Conservation (phyloP, 352 stramenopile species). For the Phytopythium boreale region DNA sequence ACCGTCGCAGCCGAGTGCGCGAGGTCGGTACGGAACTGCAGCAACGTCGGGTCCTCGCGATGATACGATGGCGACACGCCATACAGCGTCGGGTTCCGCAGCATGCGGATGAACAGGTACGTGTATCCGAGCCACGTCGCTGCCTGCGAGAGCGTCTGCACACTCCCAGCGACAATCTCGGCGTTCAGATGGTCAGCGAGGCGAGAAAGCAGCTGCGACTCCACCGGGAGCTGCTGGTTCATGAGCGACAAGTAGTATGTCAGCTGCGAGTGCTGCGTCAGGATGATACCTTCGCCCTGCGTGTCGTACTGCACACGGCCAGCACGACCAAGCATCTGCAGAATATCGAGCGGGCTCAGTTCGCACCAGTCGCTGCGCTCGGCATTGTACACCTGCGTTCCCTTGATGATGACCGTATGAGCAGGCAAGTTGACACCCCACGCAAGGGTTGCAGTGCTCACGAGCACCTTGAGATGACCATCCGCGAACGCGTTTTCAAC, state of each 20-base stretch:
- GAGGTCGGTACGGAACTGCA: conserved; percentile 95
- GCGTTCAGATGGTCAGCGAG: conserved; percentile 99
- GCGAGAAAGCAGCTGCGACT: conserved; percentile 96
- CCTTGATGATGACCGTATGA: conserved; percentile 99
- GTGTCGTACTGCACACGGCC: conserved; percentile 98
- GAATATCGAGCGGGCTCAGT: conserved; percentile 97
- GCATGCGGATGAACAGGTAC: conserved; percentile 99
- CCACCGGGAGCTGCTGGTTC: conserved; percentile 99
- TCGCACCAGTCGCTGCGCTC: conserved; percentile 98
- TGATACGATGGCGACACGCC: conserved; percentile 88
- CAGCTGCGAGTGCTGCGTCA: conserved; percentile 98
- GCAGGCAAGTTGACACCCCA: conserved; percentile 99
- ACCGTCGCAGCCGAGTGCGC: conserved; percentile 95
- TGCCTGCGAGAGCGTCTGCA: conserved; percentile 94
- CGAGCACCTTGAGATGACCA: conserved; percentile 96
- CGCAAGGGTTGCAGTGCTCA: conserved; percentile 98
- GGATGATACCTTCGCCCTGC: conserved; percentile 98
- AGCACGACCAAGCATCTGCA: conserved; percentile 99
- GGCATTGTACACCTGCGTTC: conserved; percentile 99
- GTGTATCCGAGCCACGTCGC: conserved; percentile 99
- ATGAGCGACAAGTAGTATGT: conserved; percentile 99
- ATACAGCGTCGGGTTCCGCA: conserved; percentile 97
- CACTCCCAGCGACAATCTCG: conserved; percentile 97
- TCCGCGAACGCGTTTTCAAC: conserved; percentile 99
- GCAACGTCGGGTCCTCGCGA: conserved; percentile 91